These are phyloP conservation scores for Geoglossum glabrum DNA, from an alignment of 495 filamentous ascomycete genomes.

Conservation along the genomic window DNA sequence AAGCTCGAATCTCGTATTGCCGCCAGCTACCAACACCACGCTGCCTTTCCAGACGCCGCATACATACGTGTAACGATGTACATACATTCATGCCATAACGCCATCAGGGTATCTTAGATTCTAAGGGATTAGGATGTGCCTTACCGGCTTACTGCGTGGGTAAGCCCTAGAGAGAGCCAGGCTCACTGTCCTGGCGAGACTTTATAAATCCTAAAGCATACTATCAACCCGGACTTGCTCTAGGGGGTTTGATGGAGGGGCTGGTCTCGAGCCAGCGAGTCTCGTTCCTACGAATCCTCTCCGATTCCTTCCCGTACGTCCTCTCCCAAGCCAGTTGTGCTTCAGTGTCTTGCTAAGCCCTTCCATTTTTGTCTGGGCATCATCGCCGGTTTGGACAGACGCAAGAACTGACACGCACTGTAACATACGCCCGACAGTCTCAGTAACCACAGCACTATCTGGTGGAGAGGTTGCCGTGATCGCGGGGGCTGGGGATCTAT, in stretches of 20 bases:
- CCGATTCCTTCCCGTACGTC: slow-evolving; percentile 72
- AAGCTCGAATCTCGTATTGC: too few species aligned
- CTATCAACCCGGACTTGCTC: background rate
- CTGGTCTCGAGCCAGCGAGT: slow-evolving; percentile 10
- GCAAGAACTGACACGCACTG: slow-evolving; percentile 87
- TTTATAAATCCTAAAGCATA: background rate
- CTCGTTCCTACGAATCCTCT: slow-evolving; percentile 68
- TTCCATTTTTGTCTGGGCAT: slow-evolving; percentile 62
- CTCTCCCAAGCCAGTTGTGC: slow-evolving; percentile 86
- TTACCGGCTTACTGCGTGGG: too few species aligned
- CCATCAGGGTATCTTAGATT: too few species aligned
- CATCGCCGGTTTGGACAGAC: slow-evolving; percentile 49
- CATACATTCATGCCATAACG: too few species aligned
- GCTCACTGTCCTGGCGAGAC: too few species aligned
- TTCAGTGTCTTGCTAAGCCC: slow-evolving; percentile 69
- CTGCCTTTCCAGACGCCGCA: too few species aligned
- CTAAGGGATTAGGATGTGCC: too few species aligned
- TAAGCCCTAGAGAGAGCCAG: too few species aligned
- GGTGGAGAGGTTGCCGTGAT: background rate
- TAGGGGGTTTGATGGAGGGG: background rate
- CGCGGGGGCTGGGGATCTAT: background rate
- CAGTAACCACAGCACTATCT: slow-evolving; percentile 43
- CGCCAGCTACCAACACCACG: too few species aligned
- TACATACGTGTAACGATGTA: too few species aligned
- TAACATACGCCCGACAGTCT: slow-evolving; percentile 87